A percentile compares a stretch with the other conserved stretches of the same genome.
These are phyloP conservation scores for Xerocomellus dryophilus DNA, from an alignment of 768 basidiomycete genomes.

Conservation along the genomic window DNA sequence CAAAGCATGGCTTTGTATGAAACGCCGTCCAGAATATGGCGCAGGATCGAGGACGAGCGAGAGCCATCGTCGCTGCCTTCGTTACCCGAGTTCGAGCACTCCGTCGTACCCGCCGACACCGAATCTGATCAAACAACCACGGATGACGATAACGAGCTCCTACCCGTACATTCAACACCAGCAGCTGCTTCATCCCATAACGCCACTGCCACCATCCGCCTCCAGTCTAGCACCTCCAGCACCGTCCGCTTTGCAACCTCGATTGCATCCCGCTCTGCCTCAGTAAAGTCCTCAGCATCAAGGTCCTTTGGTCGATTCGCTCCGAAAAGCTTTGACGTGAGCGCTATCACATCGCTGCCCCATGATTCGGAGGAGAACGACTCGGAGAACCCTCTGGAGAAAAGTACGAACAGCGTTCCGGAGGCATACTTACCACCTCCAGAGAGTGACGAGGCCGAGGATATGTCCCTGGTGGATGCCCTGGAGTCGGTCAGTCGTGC, in stretches of 20 bases:
- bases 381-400: slow-evolving; percentile 37
- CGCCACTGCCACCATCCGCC: slow-evolving; percentile 47
- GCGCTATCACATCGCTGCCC: slow-evolving; percentile 54
- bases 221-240: slow-evolving; percentile 51
- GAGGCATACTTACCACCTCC: slow-evolving; percentile 51
- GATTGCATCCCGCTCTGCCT: slow-evolving; percentile 43
- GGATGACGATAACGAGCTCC: slow-evolving; percentile 42
- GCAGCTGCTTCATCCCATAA: slow-evolving; percentile 47
- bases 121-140: slow-evolving; percentile 37
- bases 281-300: slow-evolving; percentile 34
- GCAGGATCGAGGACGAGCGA: slow-evolving; percentile 73
- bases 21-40: slow-evolving; percentile 83
- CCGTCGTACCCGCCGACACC: slow-evolving; percentile 38
- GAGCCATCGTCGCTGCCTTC: slow-evolving; percentile 85
- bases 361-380: slow-evolving; percentile 34
- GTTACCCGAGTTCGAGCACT: slow-evolving; percentile 68
- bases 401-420: slow-evolving; percentile 51
- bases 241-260: slow-evolving; percentile 52
- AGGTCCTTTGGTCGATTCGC: slow-evolving; percentile 32
- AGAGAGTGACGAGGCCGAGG: slow-evolving; percentile 42
- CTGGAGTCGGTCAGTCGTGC: slow-evolving; percentile 53
- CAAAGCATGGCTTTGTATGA: slow-evolving; percentile 53
- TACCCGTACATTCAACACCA: slow-evolving; percentile 69
- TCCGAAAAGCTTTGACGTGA: slow-evolving; percentile 57
- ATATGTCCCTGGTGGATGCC: slow-evolving; percentile 54